Conservation (phyloP, 805 yeast genomes). For the Teunomyces aglyptinius region DNA sequence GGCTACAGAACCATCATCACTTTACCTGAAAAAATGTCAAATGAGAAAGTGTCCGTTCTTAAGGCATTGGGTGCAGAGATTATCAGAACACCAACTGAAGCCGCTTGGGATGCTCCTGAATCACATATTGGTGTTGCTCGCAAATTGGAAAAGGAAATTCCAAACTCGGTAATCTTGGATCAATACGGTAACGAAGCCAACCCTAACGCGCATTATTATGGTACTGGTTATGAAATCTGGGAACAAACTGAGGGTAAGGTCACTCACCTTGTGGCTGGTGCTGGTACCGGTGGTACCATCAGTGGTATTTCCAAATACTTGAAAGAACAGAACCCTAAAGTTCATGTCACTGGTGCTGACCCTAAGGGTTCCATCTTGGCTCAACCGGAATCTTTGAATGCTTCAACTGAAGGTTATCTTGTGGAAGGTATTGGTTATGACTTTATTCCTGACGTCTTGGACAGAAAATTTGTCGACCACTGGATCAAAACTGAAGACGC, state of each 20-base stretch:
- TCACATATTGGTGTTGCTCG: constrained; percentile 87
- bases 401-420: constrained; percentile 57
- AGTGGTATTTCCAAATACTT: constrained; percentile 84
- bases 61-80: constrained; percentile 90
- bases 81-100: constrained; percentile 87
- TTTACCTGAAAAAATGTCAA: constrained; percentile 88
- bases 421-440: constrained; percentile 94
- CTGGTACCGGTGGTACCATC: constrained; percentile 96
- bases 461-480: constrained; percentile 61
- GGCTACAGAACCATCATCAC: constrained; percentile 88
- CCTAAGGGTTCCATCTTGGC: constrained; percentile 87
- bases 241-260: constrained; percentile 71
- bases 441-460: constrained; percentile 78
- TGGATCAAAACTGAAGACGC: constrained; percentile 88
- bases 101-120: constrained; percentile 91
- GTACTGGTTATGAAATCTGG: constrained; percentile 85
- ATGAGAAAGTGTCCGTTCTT: constrained; percentile 83
- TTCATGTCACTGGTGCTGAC: constrained; percentile 75
- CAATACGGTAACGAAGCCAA: constrained; percentile 78
- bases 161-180: constrained; percentile 79
- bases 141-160: constrained; percentile 76
- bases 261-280: constrained; percentile 81
- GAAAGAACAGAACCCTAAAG: constrained; percentile 63
- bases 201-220: constrained; percentile 80
- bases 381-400: constrained; percentile 68